Evolutionary conservation across 768 basidiomycete genomes (phyloP).

Genomic region (Hericium alpestre): DNA sequence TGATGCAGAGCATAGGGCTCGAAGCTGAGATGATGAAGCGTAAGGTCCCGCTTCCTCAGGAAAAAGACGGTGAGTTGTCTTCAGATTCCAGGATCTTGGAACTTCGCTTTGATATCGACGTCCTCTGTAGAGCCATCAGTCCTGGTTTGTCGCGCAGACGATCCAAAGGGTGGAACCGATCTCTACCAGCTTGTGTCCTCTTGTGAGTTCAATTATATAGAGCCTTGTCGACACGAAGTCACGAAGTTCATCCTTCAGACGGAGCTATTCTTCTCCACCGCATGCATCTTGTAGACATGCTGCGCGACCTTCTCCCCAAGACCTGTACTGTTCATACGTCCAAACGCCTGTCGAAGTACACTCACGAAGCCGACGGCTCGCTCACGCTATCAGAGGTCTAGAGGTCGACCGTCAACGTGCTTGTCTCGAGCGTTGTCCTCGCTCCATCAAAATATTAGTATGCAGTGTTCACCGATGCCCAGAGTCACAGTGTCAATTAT

Average conservation of each 20-base stretch:
- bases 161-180: background rate
- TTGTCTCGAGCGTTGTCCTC: too few relatives aligned
- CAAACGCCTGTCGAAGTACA: background rate
- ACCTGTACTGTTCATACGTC: background rate
- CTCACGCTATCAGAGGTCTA: too few relatives aligned
- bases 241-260: background rate
- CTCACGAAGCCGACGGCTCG: background rate
- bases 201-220: background rate
- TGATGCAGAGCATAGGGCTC: slow-evolving; percentile 33
- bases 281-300: background rate
- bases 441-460: too few relatives aligned
- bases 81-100: background rate
- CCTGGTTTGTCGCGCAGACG: background rate
- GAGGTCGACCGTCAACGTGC: too few relatives aligned
- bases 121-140: background rate
- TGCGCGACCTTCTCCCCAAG: background rate
- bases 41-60: background rate
- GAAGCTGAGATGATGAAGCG: slow-evolving; percentile 7
- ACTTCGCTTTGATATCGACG: background rate
- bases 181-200: background rate
- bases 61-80: background rate
- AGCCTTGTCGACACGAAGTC: too few relatives aligned
- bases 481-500: too few relatives aligned
- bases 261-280: background rate
- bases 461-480: too few relatives aligned